Conservation (phyloP, 202 grass and related monocot species). For the Panicum hallii region DNA sequence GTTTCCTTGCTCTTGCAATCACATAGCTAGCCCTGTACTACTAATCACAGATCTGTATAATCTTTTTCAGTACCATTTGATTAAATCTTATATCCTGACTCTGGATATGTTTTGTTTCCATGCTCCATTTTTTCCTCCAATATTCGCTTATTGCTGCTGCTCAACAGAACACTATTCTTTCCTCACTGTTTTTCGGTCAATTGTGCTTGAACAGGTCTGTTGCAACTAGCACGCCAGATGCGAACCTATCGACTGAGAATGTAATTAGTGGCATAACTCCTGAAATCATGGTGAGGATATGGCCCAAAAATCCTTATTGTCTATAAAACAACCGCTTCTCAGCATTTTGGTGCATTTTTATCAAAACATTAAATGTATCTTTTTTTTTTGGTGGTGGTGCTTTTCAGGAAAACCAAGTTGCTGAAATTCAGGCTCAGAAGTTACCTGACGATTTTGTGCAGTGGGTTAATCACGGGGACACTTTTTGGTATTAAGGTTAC, state of each 20-base stretch:
- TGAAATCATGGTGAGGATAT: slow-evolving; percentile 43
- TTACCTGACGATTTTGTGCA: slow-evolving; percentile 61
- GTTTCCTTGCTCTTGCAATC: slow-evolving; percentile 4
- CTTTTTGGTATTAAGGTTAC: slow-evolving; percentile 60
- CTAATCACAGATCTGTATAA: slow-evolving; percentile 31
- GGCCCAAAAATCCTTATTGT: background rate
- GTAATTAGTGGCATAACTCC: slow-evolving; percentile 48
- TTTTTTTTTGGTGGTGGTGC: background rate
- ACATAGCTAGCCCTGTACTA: slow-evolving; percentile 34
- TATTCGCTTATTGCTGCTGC: slow-evolving; percentile 14
- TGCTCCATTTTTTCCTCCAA: background rate
- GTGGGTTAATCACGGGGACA: slow-evolving; percentile 59
- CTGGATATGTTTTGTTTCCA: slow-evolving; percentile 9
- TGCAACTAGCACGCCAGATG: slow-evolving; percentile 52
- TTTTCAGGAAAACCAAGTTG: slow-evolving; percentile 58
- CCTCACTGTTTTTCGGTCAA: slow-evolving; percentile 34
- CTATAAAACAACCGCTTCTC: background rate
- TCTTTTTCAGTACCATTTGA: slow-evolving; percentile 17
- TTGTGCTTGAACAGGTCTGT: slow-evolving; percentile 45
- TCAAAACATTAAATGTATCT: background rate
- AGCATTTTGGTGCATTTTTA: background rate
- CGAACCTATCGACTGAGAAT: slow-evolving; percentile 55
- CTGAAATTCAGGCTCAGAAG: slow-evolving; percentile 44
- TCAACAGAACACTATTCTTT: slow-evolving; percentile 22
- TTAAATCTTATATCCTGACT: slow-evolving; percentile 2